Conservation (phyloP, 768 basidiomycete genomes). For the Pisolithus albus region DNA sequence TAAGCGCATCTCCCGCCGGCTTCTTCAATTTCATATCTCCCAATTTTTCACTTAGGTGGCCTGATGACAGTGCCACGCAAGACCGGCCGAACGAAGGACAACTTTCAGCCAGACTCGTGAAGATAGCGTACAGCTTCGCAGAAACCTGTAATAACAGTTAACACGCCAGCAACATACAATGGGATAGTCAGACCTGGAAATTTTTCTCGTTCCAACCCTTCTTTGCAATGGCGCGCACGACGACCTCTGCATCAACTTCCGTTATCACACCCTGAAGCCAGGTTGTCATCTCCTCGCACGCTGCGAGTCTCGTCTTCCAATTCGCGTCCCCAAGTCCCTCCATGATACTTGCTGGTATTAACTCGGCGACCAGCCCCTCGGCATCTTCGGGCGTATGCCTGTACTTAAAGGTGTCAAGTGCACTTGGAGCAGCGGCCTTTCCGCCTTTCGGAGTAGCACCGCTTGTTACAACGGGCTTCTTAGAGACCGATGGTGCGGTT, state of each 20-base stretch:
- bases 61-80: constrained; percentile 73
- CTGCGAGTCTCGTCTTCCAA: constrained; percentile 89
- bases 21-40: constrained; percentile 97
- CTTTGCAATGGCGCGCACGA: constrained; percentile 83
- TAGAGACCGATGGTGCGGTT: constrained; percentile 27
- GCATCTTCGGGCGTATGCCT: constrained; percentile 91
- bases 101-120: constrained; percentile 63
- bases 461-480: constrained; percentile 37
- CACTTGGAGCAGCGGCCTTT: constrained; percentile 47
- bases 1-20: constrained; percentile 84
- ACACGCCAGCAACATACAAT: neutral
- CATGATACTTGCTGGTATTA: constrained; percentile 65
- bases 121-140: constrained; percentile 76
- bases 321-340: constrained; percentile 77
- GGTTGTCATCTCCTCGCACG: constrained; percentile 73
- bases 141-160: constrained; percentile 58
- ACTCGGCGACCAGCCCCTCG: constrained; percentile 64
- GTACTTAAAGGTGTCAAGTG: constrained; percentile 83
- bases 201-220: constrained; percentile 99
- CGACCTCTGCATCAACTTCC: constrained; percentile 76
- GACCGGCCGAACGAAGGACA: constrained; percentile 83
- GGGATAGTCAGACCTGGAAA: constrained; percentile 63
- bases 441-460: constrained; percentile 33
- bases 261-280: constrained; percentile 73
- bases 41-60: constrained; percentile 86